phyloP scores from a whole-genome alignment of 768 basidiomycete species.

The Pulveroboletus sp. region DNA sequence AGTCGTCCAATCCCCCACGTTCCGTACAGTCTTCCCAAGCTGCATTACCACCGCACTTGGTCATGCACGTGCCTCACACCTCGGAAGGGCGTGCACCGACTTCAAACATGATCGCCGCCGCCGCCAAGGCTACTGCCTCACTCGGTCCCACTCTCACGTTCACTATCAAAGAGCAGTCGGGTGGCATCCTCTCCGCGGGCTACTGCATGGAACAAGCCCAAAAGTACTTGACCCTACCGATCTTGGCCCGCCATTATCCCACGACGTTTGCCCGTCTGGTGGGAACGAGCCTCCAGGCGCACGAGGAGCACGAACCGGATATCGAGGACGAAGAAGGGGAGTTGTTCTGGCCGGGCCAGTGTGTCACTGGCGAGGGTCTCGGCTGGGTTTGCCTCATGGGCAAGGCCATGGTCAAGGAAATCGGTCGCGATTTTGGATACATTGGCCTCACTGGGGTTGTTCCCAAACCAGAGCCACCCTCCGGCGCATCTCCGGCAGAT shows the following conservation, averaged over 20 bases:
- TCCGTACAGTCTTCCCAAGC: conserved; percentile 30
- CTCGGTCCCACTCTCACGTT: conserved; percentile 26
- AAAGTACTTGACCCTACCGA: conserved; percentile 56
- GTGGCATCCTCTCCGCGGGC: conserved; percentile 40
- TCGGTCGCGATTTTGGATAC: conserved; percentile 73
- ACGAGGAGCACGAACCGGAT: conserved; percentile 76
- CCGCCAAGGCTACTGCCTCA: conserved; percentile 29
- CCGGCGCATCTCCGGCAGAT: conserved; percentile 29
- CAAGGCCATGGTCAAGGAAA: conserved; percentile 81
- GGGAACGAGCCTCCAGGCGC: conserved; percentile 52
- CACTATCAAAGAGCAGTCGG: conserved; percentile 28
- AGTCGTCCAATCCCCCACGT: conserved; percentile 26
- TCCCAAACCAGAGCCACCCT: conserved; percentile 52
- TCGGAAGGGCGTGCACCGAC: conserved; percentile 30
- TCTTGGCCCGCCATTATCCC: conserved; percentile 69
- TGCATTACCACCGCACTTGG: conserved; percentile 39
- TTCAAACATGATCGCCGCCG: conserved; percentile 27
- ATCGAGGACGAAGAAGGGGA: conserved; percentile 85
- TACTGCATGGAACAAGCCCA: conserved; percentile 47
- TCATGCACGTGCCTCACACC: conserved; percentile 27
- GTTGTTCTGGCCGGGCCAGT: conserved; percentile 78
- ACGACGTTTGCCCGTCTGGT: conserved; percentile 72
- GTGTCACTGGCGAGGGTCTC: conserved; percentile 69
- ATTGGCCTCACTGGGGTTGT: conserved; percentile 68
- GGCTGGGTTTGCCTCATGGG: conserved; percentile 88